phyloP scores from a whole-genome alignment of 345 rosid genomes.

The Populus nigra region DNA sequence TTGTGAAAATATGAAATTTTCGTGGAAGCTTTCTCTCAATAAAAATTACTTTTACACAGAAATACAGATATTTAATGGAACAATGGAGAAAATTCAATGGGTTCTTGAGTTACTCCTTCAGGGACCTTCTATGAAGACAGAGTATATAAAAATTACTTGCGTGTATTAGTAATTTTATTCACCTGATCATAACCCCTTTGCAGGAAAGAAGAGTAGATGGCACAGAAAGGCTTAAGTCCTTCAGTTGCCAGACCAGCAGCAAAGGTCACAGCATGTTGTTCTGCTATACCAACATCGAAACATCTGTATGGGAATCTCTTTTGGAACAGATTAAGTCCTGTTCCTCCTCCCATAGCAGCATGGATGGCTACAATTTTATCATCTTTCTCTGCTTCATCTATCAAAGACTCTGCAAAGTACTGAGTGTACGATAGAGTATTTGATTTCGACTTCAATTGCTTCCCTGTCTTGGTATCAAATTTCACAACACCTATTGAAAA shows the following conservation, averaged over 20 bases:
- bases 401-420: conserved; percentile 46
- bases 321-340: conserved; percentile 45
- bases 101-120: too few relatives aligned
- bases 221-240: conserved; percentile 54
- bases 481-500: conserved; percentile 40
- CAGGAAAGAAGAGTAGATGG: conserved; percentile 53
- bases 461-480: conserved; percentile 46
- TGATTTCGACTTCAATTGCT: conserved; percentile 34
- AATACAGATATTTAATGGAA: too few relatives aligned
- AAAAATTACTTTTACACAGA: too few relatives aligned
- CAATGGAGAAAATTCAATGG: too few relatives aligned
- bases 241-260: conserved; percentile 55
- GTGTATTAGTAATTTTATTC: background rate
- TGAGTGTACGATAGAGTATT: conserved; percentile 31
- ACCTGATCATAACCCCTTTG: conserved; percentile 58
- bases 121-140: too few relatives aligned
- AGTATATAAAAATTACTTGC: too few relatives aligned
- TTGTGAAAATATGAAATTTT: too few relatives aligned
- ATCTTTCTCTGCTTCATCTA: conserved; percentile 47
- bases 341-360: conserved; percentile 62
- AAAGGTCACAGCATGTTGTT: conserved; percentile 54
- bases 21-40: too few relatives aligned
- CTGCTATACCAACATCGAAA: conserved; percentile 56
- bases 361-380: conserved; percentile 50
- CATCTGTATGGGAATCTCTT: conserved; percentile 41